Conservation (phyloP, 1,284 basidiomycete species). For the Trichosporon ovoides region DNA sequence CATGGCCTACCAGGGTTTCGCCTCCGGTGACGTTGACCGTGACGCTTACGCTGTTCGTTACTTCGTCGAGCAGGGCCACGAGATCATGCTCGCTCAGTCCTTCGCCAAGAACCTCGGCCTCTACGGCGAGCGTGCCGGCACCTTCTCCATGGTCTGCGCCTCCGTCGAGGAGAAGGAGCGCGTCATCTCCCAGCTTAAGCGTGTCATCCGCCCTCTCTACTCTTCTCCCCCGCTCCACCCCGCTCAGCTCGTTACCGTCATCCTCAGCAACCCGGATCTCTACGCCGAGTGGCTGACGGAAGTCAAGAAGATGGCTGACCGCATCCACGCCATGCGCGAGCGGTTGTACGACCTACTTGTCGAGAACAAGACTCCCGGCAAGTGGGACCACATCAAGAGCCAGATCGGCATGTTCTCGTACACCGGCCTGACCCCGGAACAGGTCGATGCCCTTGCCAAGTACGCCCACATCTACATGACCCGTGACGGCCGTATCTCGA, state of each 20-base stretch:
- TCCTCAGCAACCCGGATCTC: constrained; percentile 68
- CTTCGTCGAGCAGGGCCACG: constrained; percentile 85
- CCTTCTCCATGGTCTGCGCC: constrained; percentile 76
- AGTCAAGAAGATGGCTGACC: constrained; percentile 90
- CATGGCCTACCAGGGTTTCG: constrained; percentile 90
- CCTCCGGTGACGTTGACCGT: constrained; percentile 77
- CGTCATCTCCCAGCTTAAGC: constrained; percentile 90
- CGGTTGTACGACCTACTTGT: constrained; percentile 74
- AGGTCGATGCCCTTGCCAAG: constrained; percentile 81
- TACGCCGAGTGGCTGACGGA: constrained; percentile 85
- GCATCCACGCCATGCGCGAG: constrained; percentile 94
- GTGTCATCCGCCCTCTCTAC: constrained; percentile 95
- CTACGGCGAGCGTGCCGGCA: constrained; percentile 93
- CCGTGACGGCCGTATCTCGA: constrained; percentile 76
- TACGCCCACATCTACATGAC: constrained; percentile 85
- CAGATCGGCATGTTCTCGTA: constrained; percentile 79
- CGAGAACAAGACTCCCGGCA: constrained; percentile 81
- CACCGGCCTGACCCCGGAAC: constrained; percentile 75
- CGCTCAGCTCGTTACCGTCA: constrained; percentile 80
- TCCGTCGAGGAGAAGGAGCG: constrained; percentile 78
- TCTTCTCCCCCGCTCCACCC: constrained; percentile 93
- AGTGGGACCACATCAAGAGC: constrained; percentile 93
- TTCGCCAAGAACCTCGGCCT: constrained; percentile 99
- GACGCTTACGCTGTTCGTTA: constrained; percentile 94
- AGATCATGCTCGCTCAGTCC: constrained; percentile 80